Percentiles rank a stretch among this genome's conserved stretches.
Evolutionary conservation across 208 protist genomes (phyloP).

Genomic region (Angomonas ambiguus): DNA sequence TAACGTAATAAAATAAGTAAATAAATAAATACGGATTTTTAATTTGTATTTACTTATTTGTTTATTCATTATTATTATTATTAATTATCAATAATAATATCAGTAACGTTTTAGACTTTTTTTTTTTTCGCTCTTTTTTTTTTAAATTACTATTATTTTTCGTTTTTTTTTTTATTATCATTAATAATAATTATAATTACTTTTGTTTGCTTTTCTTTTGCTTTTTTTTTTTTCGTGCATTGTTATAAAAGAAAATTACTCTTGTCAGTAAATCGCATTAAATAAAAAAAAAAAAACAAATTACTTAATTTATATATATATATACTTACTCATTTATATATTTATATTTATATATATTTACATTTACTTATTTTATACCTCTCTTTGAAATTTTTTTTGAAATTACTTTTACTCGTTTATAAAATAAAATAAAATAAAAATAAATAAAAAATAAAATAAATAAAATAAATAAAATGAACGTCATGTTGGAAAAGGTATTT

Average conservation of each 20-base stretch:
- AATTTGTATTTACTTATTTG: not conserved
- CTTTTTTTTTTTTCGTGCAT: not conserved
- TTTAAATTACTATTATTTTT: conserved; percentile 2
- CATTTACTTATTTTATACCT: not conserved
- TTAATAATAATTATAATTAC: not conserved
- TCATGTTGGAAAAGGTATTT: not conserved
- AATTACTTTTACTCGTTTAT: not conserved
- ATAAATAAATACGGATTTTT: conserved; percentile 1
- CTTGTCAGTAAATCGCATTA: not conserved
- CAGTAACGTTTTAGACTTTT: not conserved
- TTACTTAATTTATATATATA: conserved; percentile 11
- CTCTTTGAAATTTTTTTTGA: not conserved
- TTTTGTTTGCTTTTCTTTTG: not conserved
- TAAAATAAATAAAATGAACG: conserved; percentile 5
- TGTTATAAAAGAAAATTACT: not conserved
- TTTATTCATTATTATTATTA: not conserved
- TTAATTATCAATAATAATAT: not conserved
- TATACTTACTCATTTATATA: not conserved
- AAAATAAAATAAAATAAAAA: not conserved
- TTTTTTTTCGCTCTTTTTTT: conserved; percentile 8
- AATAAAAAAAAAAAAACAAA: not conserved
- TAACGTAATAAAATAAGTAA: not conserved
- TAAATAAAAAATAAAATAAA: not conserved
- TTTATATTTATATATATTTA: not conserved
- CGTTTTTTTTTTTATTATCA: conserved; percentile 7